phyloP scores from a whole-genome alignment of 2,329 filamentous ascomycete species.

The Epichloe amarillans region DNA sequence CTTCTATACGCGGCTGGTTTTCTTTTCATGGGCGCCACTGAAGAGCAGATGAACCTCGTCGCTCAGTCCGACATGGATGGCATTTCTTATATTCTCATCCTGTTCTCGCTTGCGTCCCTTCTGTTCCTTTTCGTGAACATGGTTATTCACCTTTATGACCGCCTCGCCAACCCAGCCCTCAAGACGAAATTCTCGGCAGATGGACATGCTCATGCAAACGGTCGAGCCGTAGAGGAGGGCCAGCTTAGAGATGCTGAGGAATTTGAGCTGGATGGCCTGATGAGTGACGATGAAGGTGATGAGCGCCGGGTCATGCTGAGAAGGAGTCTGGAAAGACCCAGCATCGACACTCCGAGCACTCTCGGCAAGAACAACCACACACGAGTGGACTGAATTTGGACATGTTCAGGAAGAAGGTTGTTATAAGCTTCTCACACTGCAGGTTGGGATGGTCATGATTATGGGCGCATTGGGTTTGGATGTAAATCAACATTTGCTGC shows the following conservation, averaged over 20 bases:
- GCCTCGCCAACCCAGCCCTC: constrained; percentile 28
- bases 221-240: constrained; percentile 31
- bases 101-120: constrained; percentile 82
- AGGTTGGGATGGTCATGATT: neutral
- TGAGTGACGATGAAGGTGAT: constrained; percentile 75
- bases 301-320: constrained; percentile 27
- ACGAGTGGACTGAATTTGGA: constrained; percentile 9
- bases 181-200: constrained; percentile 24
- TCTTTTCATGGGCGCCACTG: constrained; percentile 93
- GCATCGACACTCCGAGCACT: constrained; percentile 29
- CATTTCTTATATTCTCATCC: constrained; percentile 81
- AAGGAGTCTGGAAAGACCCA: constrained; percentile 16
- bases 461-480: neutral
- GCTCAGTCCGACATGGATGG: constrained; percentile 65
- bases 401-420: neutral
- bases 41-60: constrained; percentile 84
- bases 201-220: constrained; percentile 21
- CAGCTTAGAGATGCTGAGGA: constrained; percentile 72
- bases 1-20: constrained; percentile 86
- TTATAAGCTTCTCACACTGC: neutral
- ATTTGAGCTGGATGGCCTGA: constrained; percentile 83
- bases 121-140: constrained; percentile 85
- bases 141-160: constrained; percentile 72
- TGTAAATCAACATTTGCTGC: neutral
- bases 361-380: constrained; percentile 21